Evolutionary conservation across 2,329 filamentous ascomycete genomes (phyloP), one percentile per base, ranked within the genome.

Genomic region (Endocalyx cinctus): DNA sequence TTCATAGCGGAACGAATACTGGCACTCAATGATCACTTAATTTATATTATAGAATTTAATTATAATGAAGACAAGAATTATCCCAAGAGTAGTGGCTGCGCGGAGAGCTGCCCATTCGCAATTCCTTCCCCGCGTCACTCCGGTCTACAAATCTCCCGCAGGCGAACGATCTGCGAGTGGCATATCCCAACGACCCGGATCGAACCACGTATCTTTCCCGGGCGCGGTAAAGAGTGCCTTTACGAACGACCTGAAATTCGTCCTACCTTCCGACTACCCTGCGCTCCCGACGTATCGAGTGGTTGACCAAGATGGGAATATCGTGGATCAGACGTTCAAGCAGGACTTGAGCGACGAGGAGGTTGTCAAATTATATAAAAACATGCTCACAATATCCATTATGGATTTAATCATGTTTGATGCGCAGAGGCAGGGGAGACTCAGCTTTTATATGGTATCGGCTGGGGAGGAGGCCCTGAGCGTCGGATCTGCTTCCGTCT

Each of bases 321-420:
- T 95, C 25, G 79, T 97, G 13, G 87, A 96, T 62, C 72, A 77
- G 30, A 70, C 72, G 10, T 81, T 84, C 51, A 67, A 71, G 32
- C 77, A 79, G 0, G 81, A 89, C 51, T 76, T 92, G 2, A 69
- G 72, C 25, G 79, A 92, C 33, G 69, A 73, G 31, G 63, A 72
- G 43, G 65, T 79, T 10, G 52, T 77, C 34, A 73, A 77, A 53
- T 60, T 80, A 32, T 82, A 82, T 58, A 71, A 65, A 38, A 75
- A 80, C 49, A 84, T 84, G 80, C 51, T 84, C 8, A 73, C 69
- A 22, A 67, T 82, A 8, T 79, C 84, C 35, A 84, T 97, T 47
- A 92, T 98, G 87, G 92, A 98, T 56, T 62, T 94, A 35, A 85
- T 97, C 57, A 97, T 97, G 89, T 96, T 95, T 54, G 92, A 98